phyloP scores from a whole-genome alignment of 106 monocot genomes.

The Dioscorea alata region DNA sequence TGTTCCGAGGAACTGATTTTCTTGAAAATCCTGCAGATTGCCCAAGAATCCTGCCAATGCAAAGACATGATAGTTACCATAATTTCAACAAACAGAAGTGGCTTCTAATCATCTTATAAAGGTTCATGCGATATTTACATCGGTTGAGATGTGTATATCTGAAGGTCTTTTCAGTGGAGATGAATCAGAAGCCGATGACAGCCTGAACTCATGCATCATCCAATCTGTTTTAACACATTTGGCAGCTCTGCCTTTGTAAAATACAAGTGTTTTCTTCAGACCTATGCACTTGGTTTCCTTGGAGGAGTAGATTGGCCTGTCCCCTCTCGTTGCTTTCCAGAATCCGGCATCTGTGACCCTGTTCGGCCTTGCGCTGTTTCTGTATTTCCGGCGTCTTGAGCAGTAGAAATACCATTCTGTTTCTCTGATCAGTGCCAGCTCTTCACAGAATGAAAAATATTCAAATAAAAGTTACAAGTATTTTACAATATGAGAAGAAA shows the following conservation, averaged over 20 bases:
- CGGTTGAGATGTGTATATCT: conserved; percentile 57
- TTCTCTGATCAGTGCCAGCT: conserved; percentile 79
- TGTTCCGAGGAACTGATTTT: conserved; percentile 75
- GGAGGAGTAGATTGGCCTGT: conserved; percentile 89
- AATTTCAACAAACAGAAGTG: not conserved
- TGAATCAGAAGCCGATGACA: conserved; percentile 51
- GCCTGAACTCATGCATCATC: conserved; percentile 99
- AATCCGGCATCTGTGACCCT: conserved; percentile 88
- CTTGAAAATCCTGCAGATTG: conserved; percentile 95
- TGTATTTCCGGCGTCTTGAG: conserved; percentile 85
- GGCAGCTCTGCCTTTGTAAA: conserved; percentile 95
- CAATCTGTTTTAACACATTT: conserved; percentile 92
- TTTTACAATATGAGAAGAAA: not conserved
- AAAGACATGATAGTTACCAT: not conserved
- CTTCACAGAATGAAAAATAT: conserved; percentile 17
- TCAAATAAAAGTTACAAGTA: not conserved
- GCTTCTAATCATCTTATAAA: no score
- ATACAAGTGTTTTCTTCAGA: conserved; percentile 95
- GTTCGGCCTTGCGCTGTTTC: conserved; percentile 92
- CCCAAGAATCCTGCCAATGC: conserved; percentile 82
- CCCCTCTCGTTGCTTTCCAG: conserved; percentile 97
- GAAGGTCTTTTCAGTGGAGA: conserved; percentile 37
- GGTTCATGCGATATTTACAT: conserved; percentile 16
- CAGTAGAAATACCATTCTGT: conserved; percentile 99
- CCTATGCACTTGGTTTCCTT: conserved; percentile 91